These are phyloP conservation scores for Trichoderma brevicompactum DNA, from an alignment of 2,329 filamentous ascomycete genomes.

Conservation along the genomic window DNA sequence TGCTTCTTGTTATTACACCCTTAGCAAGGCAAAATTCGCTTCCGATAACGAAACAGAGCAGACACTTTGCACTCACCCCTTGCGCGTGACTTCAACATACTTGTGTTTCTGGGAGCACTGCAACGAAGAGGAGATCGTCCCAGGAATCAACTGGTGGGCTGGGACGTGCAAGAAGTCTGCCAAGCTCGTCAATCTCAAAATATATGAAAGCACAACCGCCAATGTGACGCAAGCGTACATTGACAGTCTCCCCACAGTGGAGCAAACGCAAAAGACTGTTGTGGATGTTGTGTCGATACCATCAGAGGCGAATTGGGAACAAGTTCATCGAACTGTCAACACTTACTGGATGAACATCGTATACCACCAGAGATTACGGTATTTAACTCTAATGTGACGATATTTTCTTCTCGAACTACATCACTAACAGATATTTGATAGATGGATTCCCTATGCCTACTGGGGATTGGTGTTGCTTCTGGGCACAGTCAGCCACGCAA, in stretches of 20 bases:
- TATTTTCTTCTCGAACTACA: background rate
- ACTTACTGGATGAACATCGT: constrained; percentile 22
- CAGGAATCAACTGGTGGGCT: constrained; percentile 32
- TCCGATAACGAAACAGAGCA: constrained; percentile 28
- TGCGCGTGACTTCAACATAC: constrained; percentile 32
- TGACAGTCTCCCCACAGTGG: constrained; percentile 29
- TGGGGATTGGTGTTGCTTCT: constrained; percentile 30
- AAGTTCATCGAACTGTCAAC: constrained; percentile 23
- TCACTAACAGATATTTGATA: background rate
- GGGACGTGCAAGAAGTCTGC: constrained; percentile 31
- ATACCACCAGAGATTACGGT: constrained; percentile 14
- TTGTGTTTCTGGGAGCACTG: constrained; percentile 31
- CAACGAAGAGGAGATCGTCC: constrained; percentile 25
- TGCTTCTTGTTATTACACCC: constrained; percentile 33
- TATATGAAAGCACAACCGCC: constrained; percentile 27
- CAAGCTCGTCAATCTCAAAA: constrained; percentile 28
- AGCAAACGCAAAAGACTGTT: constrained; percentile 22
- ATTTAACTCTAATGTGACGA: background rate
- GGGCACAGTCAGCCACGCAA: constrained; percentile 27
- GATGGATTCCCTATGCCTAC: constrained; percentile 31
- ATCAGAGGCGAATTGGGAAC: constrained; percentile 28
- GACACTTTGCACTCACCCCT: constrained; percentile 31
- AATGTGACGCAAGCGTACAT: constrained; percentile 30
- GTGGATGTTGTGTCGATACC: constrained; percentile 25
- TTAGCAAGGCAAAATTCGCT: constrained; percentile 30